Conservation (phyloP, 2,329 filamentous ascomycete species). For the Alternaria tenuissima region DNA sequence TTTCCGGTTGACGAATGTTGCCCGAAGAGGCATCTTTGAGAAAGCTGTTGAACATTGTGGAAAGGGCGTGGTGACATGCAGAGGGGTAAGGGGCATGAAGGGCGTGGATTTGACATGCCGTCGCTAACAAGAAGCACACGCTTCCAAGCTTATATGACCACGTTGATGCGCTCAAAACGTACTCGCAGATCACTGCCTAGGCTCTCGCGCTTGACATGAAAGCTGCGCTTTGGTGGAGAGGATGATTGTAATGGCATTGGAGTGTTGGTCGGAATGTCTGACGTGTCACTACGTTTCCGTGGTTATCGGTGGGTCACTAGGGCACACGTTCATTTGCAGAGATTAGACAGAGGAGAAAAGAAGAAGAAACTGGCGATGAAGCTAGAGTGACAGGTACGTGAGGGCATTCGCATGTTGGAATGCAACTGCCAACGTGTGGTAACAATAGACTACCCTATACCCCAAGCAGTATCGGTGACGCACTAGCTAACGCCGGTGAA, state of each 20-base stretch:
- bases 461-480: constrained; percentile 31
- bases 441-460: constrained; percentile 15
- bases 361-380: neutral
- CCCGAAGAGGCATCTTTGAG: neutral
- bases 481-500: constrained; percentile 30
- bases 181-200: neutral
- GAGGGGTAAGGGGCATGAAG: neutral
- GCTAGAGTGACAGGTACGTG: neutral
- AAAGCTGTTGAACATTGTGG: neutral
- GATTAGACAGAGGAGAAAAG: neutral
- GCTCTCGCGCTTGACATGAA: neutral
- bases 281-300: constrained; percentile 2
- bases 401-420: neutral
- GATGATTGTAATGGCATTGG: neutral
- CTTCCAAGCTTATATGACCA: neutral
- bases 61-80: constrained; percentile 1
- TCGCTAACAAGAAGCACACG: neutral
- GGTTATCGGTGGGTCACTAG: constrained; percentile 1
- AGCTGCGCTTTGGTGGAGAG: neutral
- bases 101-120: neutral
- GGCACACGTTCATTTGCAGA: neutral
- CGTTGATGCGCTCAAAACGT: neutral
- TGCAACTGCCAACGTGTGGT: neutral
- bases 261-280: neutral
- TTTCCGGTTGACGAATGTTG: neutral